Evolutionary conservation across 2,329 filamentous ascomycete species (phyloP), one percentile per base, ranked within the genome.

Genomic region (Trichophaea hybrida): DNA sequence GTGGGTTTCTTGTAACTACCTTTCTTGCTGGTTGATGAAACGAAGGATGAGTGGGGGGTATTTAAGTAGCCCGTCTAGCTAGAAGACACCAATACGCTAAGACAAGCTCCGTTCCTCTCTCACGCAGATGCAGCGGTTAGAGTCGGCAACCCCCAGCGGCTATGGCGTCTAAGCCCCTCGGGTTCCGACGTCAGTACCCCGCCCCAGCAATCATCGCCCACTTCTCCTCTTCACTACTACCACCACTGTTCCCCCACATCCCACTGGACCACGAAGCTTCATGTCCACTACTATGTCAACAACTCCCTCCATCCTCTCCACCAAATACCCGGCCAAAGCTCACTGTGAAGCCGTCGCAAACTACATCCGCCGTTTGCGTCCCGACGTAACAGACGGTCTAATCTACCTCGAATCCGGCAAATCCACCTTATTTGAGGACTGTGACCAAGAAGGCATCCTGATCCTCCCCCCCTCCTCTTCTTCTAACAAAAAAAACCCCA

Each of bases 341-440:
- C 93, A 98, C 73, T 88, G 86, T 61, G 80, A 80, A 67, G 83
- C 85, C 63, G 90, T 97, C n/a, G 86, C 84, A 59, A 81, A 88
- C 61, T 85, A 84, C 72, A 83, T 97, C 64, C 78, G 79, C 58
- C 75, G 80, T 62, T 82, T 86, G 70, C 75, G 83, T 55, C 72
- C 78, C 46, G 69, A 70, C 10, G 66, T 70, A 48, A 70, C 71
- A 13, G 64, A 73, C 48, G 78, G 80, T 32, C 69, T 83, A 57
- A 77, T 83, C 54, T 82, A 80, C 66, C 75, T 83, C 24, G 72
- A 98, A 75, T 86, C 84, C 57, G 86, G 90, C 69, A 82, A 85
- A 72, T 88, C 84, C 64, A 82, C 80, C 70, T 77, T 96, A 72
- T 80, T 87, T 50, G 91, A 97, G 74, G 91, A 98, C 55, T 33